These are phyloP conservation scores for Aureobasidium melanogenum DNA, from an alignment of 2,329 filamentous ascomycete species.

Conservation along the genomic window DNA sequence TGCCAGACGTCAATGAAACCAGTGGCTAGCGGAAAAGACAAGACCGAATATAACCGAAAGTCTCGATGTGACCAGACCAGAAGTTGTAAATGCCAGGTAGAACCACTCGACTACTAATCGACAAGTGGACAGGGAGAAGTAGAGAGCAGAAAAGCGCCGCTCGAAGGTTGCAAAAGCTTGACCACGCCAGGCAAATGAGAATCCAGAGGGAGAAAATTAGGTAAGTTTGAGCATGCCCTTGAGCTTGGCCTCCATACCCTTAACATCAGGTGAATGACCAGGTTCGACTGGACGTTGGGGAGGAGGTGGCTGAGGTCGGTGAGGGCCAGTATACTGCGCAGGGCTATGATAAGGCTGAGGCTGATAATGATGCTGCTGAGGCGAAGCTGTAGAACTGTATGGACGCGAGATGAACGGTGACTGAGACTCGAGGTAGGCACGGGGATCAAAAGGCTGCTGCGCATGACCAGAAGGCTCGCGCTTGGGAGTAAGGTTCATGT, in stretches of 20 bases:
- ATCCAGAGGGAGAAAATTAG: background rate
- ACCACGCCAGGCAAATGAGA: background rate
- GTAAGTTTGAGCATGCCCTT: slow-evolving; percentile 30
- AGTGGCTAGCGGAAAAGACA: background rate
- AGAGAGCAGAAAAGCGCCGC: background rate
- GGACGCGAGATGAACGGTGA: slow-evolving; percentile 18
- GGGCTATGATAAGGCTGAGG: slow-evolving; percentile 1
- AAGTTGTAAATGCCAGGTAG: background rate
- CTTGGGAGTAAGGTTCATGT: slow-evolving; percentile 11
- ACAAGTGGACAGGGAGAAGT: background rate
- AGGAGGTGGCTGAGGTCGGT: slow-evolving; percentile 9
- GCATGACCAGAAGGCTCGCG: slow-evolving; percentile 16
- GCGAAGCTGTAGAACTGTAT: slow-evolving; percentile 18
- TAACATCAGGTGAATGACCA: slow-evolving; percentile 21
- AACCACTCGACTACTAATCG: background rate
- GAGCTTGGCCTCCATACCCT: slow-evolving; percentile 32
- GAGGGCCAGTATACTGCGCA: background rate
- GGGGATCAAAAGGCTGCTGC: slow-evolving; percentile 21
- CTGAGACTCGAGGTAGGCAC: slow-evolving; percentile 23
- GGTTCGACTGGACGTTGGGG: slow-evolving; percentile 6
- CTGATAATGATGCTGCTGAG: slow-evolving; percentile 15
- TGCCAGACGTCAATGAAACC: background rate
- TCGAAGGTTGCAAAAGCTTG: background rate
- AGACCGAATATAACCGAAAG: background rate
- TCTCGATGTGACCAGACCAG: background rate